Percentiles rank a stretch among this genome's conserved stretches.
Conservation (phyloP, 108 stramenopile species). For the Cyclostephanos invisitatus region DNA sequence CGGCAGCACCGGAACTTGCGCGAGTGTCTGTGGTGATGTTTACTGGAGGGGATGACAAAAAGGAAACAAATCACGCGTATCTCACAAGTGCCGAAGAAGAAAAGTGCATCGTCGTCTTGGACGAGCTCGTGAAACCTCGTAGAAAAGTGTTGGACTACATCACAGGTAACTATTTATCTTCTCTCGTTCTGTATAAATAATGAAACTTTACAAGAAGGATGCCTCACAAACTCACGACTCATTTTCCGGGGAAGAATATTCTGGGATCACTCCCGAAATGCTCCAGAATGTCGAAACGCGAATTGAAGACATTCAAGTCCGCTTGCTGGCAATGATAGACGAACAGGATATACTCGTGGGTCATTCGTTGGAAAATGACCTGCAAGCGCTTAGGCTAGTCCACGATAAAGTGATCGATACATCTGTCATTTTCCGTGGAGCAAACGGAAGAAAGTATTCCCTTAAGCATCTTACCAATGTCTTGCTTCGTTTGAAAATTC, state of each 20-base stretch:
- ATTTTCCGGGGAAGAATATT: slow-evolving; percentile 45
- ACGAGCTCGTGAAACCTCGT: slow-evolving; percentile 80
- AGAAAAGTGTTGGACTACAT: slow-evolving; percentile 73
- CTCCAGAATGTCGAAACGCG: slow-evolving; percentile 58
- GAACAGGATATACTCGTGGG: slow-evolving; percentile 84
- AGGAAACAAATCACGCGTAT: slow-evolving; percentile 13
- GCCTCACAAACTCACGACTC: slow-evolving; percentile 1
- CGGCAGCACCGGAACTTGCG: slow-evolving; percentile 72
- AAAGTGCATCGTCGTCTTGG: slow-evolving; percentile 59
- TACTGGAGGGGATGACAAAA: slow-evolving; percentile 13
- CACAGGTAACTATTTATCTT: slow-evolving; percentile 29
- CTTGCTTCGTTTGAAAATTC: slow-evolving; percentile 68
- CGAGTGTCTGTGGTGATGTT: slow-evolving; percentile 80
- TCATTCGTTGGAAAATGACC: slow-evolving; percentile 93
- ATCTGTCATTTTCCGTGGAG: slow-evolving; percentile 70
- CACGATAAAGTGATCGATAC: slow-evolving; percentile 86
- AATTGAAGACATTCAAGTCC: slow-evolving; percentile 76
- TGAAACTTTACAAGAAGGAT: not conserved
- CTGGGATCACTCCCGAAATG: slow-evolving; percentile 72
- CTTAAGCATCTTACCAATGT: slow-evolving; percentile 59
- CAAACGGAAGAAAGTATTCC: slow-evolving; percentile 68
- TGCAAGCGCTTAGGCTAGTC: slow-evolving; percentile 71
- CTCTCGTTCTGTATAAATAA: slow-evolving; percentile 6
- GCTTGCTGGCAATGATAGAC: slow-evolving; percentile 60
- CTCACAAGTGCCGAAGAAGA: slow-evolving; percentile 28